These are phyloP conservation scores for Candida ulmi DNA, from an alignment of 805 yeast species.

Conservation along the genomic window DNA sequence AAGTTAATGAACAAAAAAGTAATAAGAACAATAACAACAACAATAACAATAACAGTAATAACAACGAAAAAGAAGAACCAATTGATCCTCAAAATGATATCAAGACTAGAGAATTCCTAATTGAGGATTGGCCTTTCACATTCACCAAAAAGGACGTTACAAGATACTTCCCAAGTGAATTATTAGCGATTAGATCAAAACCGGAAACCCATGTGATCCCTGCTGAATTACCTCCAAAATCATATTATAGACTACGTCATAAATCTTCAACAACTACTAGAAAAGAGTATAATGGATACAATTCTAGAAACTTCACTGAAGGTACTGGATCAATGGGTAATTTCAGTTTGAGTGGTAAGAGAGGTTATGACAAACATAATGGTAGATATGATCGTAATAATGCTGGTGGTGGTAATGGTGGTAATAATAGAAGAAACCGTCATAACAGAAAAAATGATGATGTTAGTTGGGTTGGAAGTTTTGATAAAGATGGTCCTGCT, in stretches of 20 bases:
- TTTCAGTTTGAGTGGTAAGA: conserved; percentile 17
- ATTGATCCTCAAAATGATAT: too few species aligned
- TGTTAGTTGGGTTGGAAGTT: conserved; percentile 15
- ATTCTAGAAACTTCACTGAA: conserved; percentile 9
- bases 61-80: conserved; percentile 4
- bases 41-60: background rate
- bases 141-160: conserved; percentile 6
- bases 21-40: background rate
- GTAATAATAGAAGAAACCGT: conserved; percentile 11
- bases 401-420: conserved; percentile 5
- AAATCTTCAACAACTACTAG: conserved; percentile 5
- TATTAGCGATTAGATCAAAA: conserved; percentile 9
- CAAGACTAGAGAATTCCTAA: conserved; percentile 8
- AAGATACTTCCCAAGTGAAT: conserved; percentile 20
- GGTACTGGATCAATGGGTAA: conserved; percentile 26
- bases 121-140: conserved; percentile 18
- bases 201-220: conserved; percentile 10
- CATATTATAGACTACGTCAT: conserved; percentile 16
- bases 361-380: conserved; percentile 3
- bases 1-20: too few species aligned
- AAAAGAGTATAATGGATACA: conserved; percentile 5
- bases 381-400: conserved; percentile 4
- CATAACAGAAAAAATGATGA: conserved; percentile 15
- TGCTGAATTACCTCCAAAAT: conserved; percentile 17
- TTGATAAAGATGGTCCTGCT: conserved; percentile 17